These are phyloP conservation scores for Aspergillus coremiiformis DNA, from an alignment of 495 filamentous ascomycete genomes.

Conservation along the genomic window DNA sequence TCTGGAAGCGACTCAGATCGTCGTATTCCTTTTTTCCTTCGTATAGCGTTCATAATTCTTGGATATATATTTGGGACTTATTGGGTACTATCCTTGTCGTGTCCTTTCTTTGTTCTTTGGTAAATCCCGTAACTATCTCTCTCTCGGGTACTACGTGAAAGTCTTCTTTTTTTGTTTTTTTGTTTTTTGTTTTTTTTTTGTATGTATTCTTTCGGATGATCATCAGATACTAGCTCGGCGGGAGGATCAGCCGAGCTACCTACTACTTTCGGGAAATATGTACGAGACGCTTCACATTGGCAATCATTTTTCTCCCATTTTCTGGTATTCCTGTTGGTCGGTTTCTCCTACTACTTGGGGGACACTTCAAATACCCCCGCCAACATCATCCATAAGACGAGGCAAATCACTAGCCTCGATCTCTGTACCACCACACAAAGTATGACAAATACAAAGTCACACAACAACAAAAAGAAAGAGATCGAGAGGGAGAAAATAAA, in stretches of 20 bases:
- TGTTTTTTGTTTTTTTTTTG: background rate
- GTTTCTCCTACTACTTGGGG: background rate
- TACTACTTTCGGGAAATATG: conserved; percentile 1
- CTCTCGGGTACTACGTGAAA: background rate
- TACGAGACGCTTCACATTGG: background rate
- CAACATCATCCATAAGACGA: background rate
- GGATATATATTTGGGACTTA: background rate
- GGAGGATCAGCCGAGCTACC: conserved; percentile 2
- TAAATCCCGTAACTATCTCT: background rate
- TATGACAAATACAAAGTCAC: background rate
- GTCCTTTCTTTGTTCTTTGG: background rate
- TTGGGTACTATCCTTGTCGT: no score
- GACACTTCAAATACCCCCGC: background rate
- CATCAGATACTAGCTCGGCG: conserved; percentile 6
- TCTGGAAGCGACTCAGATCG: background rate
- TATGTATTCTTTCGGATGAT: conserved; percentile 1
- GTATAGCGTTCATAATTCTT: background rate
- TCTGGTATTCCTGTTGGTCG: background rate
- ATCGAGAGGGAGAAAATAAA: background rate
- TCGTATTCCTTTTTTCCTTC: background rate
- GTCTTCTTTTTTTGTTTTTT: background rate
- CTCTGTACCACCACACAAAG: background rate
- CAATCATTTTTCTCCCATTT: no score
- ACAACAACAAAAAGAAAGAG: background rate
- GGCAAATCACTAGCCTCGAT: background rate